Percentiles rank a stretch among this genome's conserved stretches.
These are phyloP conservation scores for Globisporangium middletonii DNA, from an alignment of 352 stramenopile species.

Conservation along the genomic window DNA sequence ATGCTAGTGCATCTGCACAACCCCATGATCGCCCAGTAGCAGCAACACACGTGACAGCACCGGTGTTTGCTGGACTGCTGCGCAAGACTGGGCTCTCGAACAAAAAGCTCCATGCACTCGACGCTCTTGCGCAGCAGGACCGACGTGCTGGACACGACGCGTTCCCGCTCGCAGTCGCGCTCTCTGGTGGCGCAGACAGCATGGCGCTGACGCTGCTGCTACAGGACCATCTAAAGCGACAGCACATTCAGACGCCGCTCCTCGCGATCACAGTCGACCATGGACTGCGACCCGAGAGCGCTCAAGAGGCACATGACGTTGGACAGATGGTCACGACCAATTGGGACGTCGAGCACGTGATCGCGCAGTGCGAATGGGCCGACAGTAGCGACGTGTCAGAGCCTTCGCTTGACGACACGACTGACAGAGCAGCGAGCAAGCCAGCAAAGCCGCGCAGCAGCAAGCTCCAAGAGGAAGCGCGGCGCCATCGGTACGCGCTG, in stretches of 20 bases:
- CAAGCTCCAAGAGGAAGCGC: constrained; percentile 73
- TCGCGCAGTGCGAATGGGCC: constrained; percentile 49
- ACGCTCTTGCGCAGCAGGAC: constrained; percentile 13
- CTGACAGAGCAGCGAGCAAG: neutral
- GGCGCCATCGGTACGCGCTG: constrained; percentile 60
- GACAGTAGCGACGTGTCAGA: constrained; percentile 4
- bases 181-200: constrained; percentile 76
- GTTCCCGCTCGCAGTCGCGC: constrained; percentile 63
- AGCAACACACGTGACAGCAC: constrained; percentile 20
- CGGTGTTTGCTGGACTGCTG: constrained; percentile 28
- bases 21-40: neutral
- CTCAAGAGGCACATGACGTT: constrained; percentile 49
- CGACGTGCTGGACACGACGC: neutral
- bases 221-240: constrained; percentile 44
- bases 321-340: constrained; percentile 29
- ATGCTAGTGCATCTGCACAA: neutral
- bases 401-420: neutral
- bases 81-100: constrained; percentile 32
- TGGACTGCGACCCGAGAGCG: constrained; percentile 54
- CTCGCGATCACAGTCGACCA: constrained; percentile 82
- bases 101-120: constrained; percentile 33
- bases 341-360: constrained; percentile 48
- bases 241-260: constrained; percentile 48
- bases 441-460: constrained; percentile 40
- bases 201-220: constrained; percentile 78